phyloP scores from a whole-genome alignment of 1,139 yeast species.

The Saccharomyces hybrid region DNA sequence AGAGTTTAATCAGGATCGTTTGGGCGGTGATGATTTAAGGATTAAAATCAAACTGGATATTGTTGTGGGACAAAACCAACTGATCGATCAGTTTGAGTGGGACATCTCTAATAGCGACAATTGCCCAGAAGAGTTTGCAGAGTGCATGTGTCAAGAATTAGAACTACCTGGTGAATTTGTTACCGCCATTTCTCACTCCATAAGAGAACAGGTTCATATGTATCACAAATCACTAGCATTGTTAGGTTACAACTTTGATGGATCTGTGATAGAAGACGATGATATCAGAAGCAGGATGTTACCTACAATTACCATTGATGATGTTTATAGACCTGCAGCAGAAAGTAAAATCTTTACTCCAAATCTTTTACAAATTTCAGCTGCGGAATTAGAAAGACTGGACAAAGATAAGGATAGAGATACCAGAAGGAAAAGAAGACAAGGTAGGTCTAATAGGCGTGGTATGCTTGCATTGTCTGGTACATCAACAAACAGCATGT shows the following conservation, averaged over 20 bases:
- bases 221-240: constrained; percentile 69
- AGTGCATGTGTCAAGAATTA: constrained; percentile 65
- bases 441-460: constrained; percentile 59
- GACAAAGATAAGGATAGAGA: constrained; percentile 92
- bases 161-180: constrained; percentile 80
- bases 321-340: constrained; percentile 46
- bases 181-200: constrained; percentile 84
- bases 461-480: constrained; percentile 44
- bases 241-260: constrained; percentile 82
- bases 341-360: constrained; percentile 49
- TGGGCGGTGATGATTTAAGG: constrained; percentile 56
- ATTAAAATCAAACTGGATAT: constrained; percentile 77
- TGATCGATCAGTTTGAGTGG: constrained; percentile 93
- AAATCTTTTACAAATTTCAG: constrained; percentile 60
- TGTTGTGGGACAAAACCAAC: constrained; percentile 80
- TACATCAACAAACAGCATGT: constrained; percentile 5
- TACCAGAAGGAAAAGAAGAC: constrained; percentile 82
- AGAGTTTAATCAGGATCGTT: constrained; percentile 16
- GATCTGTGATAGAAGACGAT: constrained; percentile 73
- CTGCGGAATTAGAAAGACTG: constrained; percentile 68
- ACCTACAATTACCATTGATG: constrained; percentile 45
- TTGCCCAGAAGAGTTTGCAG: constrained; percentile 87
- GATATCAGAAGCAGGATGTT: constrained; percentile 51
- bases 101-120: constrained; percentile 74
- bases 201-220: constrained; percentile 83